Evolutionary conservation across 345 rosid species (phyloP).

Genomic region (Citrus sp.): DNA sequence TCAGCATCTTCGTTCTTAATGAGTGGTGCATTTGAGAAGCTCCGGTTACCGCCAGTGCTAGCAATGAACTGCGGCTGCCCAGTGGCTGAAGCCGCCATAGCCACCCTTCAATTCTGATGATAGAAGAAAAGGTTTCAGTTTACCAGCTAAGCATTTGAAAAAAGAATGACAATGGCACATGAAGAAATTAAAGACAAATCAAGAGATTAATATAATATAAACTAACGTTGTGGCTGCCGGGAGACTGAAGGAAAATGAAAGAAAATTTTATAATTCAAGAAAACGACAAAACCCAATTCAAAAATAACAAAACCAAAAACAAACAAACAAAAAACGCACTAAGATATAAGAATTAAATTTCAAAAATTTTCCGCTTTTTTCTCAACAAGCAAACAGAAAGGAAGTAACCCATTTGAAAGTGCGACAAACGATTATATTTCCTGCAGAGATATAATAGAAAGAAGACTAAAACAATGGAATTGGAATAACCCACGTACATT

Average conservation of each 20-base stretch:
- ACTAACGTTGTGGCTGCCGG: background rate
- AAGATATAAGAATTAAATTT: background rate
- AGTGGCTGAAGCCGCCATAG: constrained; percentile 40
- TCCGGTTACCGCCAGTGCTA: constrained; percentile 61
- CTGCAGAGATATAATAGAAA: background rate
- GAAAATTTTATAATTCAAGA: background rate
- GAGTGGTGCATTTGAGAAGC: constrained; percentile 65
- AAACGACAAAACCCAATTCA: background rate
- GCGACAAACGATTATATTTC: background rate
- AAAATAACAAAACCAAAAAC: background rate
- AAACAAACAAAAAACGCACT: background rate
- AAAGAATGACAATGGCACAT: background rate
- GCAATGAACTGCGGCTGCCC: constrained; percentile 76
- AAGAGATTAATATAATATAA: background rate
- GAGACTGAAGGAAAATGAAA: background rate
- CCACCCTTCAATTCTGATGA: background rate
- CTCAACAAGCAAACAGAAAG: background rate
- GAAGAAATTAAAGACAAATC: background rate
- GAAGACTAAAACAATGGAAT: background rate
- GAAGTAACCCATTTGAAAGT: background rate
- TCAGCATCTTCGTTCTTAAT: constrained; percentile 47
- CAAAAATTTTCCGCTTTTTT: background rate
- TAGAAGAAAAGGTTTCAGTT: background rate
- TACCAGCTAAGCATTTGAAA: background rate
- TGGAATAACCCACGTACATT: background rate